Evolutionary conservation across 2,329 filamentous ascomycete genomes (phyloP).

Genomic region (Rhynchosporium secalis): DNA sequence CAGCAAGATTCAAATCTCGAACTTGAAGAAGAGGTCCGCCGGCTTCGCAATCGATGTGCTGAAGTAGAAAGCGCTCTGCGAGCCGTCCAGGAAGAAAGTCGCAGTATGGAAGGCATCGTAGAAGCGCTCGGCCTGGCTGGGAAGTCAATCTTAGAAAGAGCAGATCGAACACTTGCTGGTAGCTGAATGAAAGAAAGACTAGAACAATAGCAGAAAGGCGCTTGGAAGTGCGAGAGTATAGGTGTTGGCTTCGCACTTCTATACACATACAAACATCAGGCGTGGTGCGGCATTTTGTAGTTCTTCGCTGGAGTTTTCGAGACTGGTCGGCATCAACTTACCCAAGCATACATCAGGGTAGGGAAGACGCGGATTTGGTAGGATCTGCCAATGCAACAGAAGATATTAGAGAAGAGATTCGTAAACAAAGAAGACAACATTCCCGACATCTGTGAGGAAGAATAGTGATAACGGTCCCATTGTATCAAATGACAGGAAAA

Average conservation of each 20-base stretch:
- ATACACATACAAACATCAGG: conserved; percentile 2
- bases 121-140: conserved; percentile 29
- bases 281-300: conserved; percentile 4
- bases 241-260: not conserved
- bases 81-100: conserved; percentile 33
- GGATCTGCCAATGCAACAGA: not conserved
- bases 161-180: conserved; percentile 24
- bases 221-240: not conserved
- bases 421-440: not conserved
- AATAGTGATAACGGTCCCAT: too few species aligned
- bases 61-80: conserved; percentile 34
- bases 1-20: conserved; percentile 21
- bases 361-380: not conserved
- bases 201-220: not conserved
- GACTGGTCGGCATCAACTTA: conserved; percentile 4
- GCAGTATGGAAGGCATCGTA: conserved; percentile 34
- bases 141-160: conserved; percentile 30
- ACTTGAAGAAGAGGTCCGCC: conserved; percentile 34
- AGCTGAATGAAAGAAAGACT: not conserved
- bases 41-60: conserved; percentile 32
- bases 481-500: too few species aligned
- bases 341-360: conserved; percentile 5
- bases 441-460: too few species aligned
- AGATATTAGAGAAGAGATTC: not conserved
- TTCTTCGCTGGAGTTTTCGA: conserved; percentile 5